These are phyloP conservation scores for Earliella scabrosa DNA, from an alignment of 1,284 basidiomycete genomes.

Conservation along the genomic window DNA sequence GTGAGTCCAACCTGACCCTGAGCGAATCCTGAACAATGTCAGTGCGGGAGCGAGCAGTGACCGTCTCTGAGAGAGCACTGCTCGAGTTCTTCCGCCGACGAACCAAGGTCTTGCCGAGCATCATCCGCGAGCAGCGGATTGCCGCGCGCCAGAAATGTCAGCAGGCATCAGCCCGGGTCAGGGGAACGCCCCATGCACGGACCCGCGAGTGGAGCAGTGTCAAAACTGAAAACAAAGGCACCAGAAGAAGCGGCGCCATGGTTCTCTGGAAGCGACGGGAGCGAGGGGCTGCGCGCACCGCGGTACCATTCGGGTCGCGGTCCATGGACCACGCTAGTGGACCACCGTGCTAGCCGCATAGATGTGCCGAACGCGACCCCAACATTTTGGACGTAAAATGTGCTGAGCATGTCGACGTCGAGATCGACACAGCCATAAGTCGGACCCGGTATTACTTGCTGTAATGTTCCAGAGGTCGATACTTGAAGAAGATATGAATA, in stretches of 20 bases:
- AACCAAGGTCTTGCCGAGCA: constrained; percentile 30
- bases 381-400: not conserved
- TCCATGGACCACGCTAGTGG: not conserved
- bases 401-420: no score
- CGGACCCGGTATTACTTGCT: no score
- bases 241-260: not conserved
- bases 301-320: no score
- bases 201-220: constrained; percentile 20
- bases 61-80: not conserved
- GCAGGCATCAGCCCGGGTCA: constrained; percentile 9
- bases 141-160: constrained; percentile 5
- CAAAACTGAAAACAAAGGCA: constrained; percentile 1
- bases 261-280: not conserved
- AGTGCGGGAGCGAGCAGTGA: not conserved
- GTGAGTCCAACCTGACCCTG: not conserved
- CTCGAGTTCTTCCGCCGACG: constrained; percentile 20
- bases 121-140: constrained; percentile 22
- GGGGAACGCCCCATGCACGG: constrained; percentile 7
- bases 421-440: no score
- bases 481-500: not conserved
- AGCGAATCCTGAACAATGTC: not conserved
- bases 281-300: not conserved
- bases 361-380: not conserved
- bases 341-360: not conserved
- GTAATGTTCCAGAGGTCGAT: not conserved